Evolutionary conservation across 352 stramenopile species (phyloP), one percentile per base, ranked within the genome.

Genomic region (Pythium plurisporium): DNA sequence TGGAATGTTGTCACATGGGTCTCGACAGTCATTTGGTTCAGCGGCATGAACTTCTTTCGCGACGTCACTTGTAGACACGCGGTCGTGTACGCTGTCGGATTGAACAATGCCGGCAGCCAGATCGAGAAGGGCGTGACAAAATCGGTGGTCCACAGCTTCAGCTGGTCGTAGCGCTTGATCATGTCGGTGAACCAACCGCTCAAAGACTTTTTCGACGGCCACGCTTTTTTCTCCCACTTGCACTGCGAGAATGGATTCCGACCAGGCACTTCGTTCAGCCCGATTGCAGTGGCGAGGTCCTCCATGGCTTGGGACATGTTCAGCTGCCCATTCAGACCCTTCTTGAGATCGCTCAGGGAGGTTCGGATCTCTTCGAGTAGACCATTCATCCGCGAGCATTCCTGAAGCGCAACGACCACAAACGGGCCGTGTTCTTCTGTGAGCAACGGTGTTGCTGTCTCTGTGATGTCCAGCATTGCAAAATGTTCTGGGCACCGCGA

Each of bases 21-120:
- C 72, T 98, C 94, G 43, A 96, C 92, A 1, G 91, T 98, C 89
- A 98, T 98, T 54, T 97, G 87, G 71, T 98, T 97, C 33, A 98
- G 77, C 38, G 94, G 89, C 69, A 95, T 85, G 64, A 93, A 83
- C 47, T 94, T 95, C 34, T 82, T 82, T 31, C 95, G 89, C 17
- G 93, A 96, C 22, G 94, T 98, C 22, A 98, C 93, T 65, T 99
- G 96, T 54, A 98, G 79, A 62, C 97, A 95, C 27, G 95, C 96
- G 0, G 95, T 98, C 42, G 97, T 94, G 74, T 98, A 98, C 22
- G 89, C 90, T 12, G 87, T 98, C 17, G 95, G 96, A 59, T 98
- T 98, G 65, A 98, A 98, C 5, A 98, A 75, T 0, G 93, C 96
- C 0, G 91, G 88, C 22, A 99, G 73, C 96, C 95, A 99, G 29